Evolutionary conservation across 108 stramenopile species (phyloP).

Genomic region (Hondaea fermentalgiana): DNA sequence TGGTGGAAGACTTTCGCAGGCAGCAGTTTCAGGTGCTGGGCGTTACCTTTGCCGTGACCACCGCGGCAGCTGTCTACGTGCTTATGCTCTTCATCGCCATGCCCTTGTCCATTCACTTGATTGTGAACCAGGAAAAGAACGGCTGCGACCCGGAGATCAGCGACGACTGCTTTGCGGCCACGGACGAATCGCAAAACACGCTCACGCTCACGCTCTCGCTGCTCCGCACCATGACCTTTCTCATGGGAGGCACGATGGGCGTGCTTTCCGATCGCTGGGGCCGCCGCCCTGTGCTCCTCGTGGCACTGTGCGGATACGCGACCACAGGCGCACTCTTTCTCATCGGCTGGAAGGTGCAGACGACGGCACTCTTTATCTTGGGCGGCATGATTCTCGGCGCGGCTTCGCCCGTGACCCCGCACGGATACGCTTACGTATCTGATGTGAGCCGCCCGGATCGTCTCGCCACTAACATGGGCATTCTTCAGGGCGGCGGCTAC

Average conservation of each 20-base stretch:
- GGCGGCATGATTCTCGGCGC: neutral
- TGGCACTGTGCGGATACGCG: neutral
- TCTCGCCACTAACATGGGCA: neutral
- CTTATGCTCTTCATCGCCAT: constrained; percentile 17
- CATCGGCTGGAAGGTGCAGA: neutral
- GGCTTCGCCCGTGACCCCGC: neutral
- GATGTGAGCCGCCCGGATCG: neutral
- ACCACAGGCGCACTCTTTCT: neutral
- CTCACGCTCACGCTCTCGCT: neutral
- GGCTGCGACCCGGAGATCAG: neutral
- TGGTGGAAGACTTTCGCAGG: neutral
- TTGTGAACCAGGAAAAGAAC: neutral
- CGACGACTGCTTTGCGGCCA: neutral
- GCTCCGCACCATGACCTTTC: neutral
- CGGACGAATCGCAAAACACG: neutral
- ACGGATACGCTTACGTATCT: neutral
- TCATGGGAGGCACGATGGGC: neutral
- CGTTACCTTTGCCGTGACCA: neutral
- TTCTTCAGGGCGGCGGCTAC: neutral
- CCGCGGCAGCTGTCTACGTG: neutral
- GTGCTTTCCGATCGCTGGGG: neutral
- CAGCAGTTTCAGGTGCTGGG: neutral
- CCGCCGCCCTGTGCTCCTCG: neutral
- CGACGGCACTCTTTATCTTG: neutral
- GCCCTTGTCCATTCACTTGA: neutral